phyloP scores from a whole-genome alignment of 768 basidiomycete genomes.

The Termitomyces sp. region DNA sequence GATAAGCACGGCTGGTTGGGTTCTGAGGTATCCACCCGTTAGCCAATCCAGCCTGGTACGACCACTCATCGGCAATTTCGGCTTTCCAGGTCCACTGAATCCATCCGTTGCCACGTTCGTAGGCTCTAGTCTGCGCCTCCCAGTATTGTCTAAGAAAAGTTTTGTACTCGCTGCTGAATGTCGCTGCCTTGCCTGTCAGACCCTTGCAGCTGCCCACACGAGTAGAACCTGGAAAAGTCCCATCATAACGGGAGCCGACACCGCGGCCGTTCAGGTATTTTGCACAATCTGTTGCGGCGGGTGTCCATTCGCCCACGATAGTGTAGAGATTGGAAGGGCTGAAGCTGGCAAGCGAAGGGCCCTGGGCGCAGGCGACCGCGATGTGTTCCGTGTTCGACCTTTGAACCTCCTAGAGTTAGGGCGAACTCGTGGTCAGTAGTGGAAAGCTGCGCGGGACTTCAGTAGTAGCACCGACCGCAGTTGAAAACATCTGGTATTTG shows the following conservation, averaged over 20 bases:
- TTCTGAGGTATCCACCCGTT: constrained; percentile 81
- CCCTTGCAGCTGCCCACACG: constrained; percentile 69
- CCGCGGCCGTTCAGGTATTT: constrained; percentile 84
- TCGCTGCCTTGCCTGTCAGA: constrained; percentile 63
- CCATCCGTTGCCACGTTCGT: constrained; percentile 66
- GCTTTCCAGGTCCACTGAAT: constrained; percentile 84
- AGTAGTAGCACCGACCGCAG: constrained; percentile 34
- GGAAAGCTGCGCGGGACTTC: neutral
- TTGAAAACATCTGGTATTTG: constrained; percentile 70
- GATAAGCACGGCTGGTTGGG: constrained; percentile 45
- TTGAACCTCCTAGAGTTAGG: constrained; percentile 32
- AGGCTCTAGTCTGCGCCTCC: constrained; percentile 79
- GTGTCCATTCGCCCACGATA: constrained; percentile 85
- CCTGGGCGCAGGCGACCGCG: constrained; percentile 45
- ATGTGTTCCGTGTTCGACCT: constrained; percentile 53
- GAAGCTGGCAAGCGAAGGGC: constrained; percentile 31
- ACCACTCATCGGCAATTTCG: constrained; percentile 84
- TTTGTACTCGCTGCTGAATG: constrained; percentile 76
- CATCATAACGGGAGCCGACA: constrained; percentile 58
- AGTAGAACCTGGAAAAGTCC: constrained; percentile 56
- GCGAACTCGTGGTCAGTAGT: neutral
- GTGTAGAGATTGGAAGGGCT: constrained; percentile 62
- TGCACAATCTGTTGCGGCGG: constrained; percentile 72
- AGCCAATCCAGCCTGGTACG: constrained; percentile 73
- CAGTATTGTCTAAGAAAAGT: constrained; percentile 74